A percentile compares a stretch with the other conserved stretches of the same genome.
Conservation (phyloP, 1,139 yeast species). For the Saccharomyces hybrid region DNA sequence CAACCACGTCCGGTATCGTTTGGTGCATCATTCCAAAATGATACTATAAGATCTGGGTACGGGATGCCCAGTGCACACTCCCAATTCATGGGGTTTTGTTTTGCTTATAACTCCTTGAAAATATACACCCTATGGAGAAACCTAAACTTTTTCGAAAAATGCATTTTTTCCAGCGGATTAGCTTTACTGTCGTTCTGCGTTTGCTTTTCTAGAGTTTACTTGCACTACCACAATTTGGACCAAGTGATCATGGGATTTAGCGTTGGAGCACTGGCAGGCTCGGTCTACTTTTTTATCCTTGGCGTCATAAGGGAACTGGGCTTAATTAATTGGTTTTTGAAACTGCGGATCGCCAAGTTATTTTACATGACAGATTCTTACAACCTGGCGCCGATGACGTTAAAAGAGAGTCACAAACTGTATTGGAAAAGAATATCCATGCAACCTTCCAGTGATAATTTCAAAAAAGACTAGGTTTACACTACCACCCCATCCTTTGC, state of each 20-base stretch:
- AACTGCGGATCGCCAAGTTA: conserved; percentile 39
- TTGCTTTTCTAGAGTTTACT: conserved; percentile 66
- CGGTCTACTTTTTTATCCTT: conserved; percentile 48
- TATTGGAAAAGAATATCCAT: conserved; percentile 26
- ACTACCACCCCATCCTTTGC: conserved; percentile 50
- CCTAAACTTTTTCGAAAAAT: conserved; percentile 27
- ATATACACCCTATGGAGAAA: conserved; percentile 39
- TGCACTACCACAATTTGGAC: conserved; percentile 62
- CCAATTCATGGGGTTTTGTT: conserved; percentile 87
- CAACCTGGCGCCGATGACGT: conserved; percentile 35
- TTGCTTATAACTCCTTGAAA: conserved; percentile 39
- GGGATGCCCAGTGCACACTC: conserved; percentile 99
- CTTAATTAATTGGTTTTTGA: conserved; percentile 49
- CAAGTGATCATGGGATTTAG: conserved; percentile 72
- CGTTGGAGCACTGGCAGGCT: conserved; percentile 55
- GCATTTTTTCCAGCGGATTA: conserved; percentile 20
- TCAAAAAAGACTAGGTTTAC: background rate
- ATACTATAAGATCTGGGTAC: conserved; percentile 48
- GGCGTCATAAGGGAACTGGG: conserved; percentile 53
- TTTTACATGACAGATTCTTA: conserved; percentile 55
- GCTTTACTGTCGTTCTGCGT: conserved; percentile 42
- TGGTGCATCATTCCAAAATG: conserved; percentile 42
- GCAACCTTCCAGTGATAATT: background rate
- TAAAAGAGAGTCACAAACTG: conserved; percentile 19
- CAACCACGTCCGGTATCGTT: conserved; percentile 72